These are phyloP conservation scores for Neonectria punicea DNA, from an alignment of 2,329 filamentous ascomycete species.

Conservation along the genomic window DNA sequence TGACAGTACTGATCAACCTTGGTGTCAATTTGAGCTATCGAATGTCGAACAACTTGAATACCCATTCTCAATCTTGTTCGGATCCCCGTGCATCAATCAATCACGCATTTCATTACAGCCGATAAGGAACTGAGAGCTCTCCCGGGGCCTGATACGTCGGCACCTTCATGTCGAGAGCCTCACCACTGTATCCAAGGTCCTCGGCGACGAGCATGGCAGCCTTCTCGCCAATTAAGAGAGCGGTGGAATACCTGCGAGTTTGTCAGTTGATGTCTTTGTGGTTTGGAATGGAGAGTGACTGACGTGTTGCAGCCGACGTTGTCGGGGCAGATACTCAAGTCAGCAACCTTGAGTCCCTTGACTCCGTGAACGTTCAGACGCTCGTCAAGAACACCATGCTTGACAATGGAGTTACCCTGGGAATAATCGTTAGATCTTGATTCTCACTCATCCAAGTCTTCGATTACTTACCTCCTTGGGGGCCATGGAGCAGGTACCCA, in stretches of 20 bases:
- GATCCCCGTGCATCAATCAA: background rate
- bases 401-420: constrained; percentile 82
- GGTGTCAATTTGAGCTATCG: background rate
- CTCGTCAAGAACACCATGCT: constrained; percentile 81
- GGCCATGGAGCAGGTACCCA: constrained; percentile 80
- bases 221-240: constrained; percentile 81
- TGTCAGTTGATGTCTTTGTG: constrained; percentile 21
- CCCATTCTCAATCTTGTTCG: background rate
- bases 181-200: constrained; percentile 78
- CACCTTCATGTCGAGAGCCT: constrained; percentile 81
- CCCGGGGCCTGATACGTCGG: constrained; percentile 70
- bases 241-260: constrained; percentile 68
- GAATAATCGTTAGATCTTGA: background rate
- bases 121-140: constrained; percentile 53
- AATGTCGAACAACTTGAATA: background rate
- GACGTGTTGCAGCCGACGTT: constrained; percentile 78
- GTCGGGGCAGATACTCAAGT: constrained; percentile 80
- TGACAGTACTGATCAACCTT: background rate
- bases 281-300: constrained; percentile 45
- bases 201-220: constrained; percentile 75
- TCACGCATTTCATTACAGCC: constrained; percentile 48
- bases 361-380: constrained; percentile 82
- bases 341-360: constrained; percentile 80
- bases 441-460: background rate
- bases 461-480: constrained; percentile 61